Evolutionary conservation across 2,329 filamentous ascomycete species (phyloP).

Genomic region (Graphilbum sp.): DNA sequence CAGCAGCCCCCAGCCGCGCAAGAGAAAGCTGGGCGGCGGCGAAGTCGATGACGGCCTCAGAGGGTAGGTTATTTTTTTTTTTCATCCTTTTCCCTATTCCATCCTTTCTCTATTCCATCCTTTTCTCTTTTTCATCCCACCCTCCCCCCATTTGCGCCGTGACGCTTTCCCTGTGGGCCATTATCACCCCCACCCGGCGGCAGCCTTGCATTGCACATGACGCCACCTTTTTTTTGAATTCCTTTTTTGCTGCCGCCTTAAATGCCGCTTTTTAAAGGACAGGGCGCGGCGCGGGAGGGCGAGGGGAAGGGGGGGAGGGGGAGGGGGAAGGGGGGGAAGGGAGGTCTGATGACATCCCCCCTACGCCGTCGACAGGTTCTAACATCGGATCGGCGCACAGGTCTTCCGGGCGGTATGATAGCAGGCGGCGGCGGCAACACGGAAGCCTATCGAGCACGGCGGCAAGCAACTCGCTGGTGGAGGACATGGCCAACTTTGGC

Average conservation of each 20-base stretch:
- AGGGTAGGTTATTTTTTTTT: constrained; percentile 31
- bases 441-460: constrained; percentile 45
- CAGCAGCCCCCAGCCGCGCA: constrained; percentile 60
- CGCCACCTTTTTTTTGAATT: not conserved
- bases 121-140: not conserved
- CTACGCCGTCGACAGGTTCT: too few species aligned
- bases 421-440: constrained; percentile 34
- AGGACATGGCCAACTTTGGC: constrained; percentile 56
- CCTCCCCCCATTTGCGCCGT: constrained; percentile 5
- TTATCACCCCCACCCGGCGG: too few species aligned
- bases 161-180: too few species aligned
- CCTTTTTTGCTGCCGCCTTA: not conserved
- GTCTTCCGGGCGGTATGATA: constrained; percentile 39
- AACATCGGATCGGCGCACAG: constrained; percentile 35
- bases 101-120: not conserved
- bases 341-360: too few species aligned
- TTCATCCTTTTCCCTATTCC: not conserved
- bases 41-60: constrained; percentile 43
- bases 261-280: too few species aligned
- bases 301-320: not conserved
- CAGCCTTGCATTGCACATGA: constrained; percentile 7
- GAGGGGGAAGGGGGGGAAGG: too few species aligned
- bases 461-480: constrained; percentile 45
- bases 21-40: constrained; percentile 58
- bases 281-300: too few species aligned